Base-by-base conservation (phyloP, 352 stramenopile genomes). In the Elongisporangium senticosum region DNA sequence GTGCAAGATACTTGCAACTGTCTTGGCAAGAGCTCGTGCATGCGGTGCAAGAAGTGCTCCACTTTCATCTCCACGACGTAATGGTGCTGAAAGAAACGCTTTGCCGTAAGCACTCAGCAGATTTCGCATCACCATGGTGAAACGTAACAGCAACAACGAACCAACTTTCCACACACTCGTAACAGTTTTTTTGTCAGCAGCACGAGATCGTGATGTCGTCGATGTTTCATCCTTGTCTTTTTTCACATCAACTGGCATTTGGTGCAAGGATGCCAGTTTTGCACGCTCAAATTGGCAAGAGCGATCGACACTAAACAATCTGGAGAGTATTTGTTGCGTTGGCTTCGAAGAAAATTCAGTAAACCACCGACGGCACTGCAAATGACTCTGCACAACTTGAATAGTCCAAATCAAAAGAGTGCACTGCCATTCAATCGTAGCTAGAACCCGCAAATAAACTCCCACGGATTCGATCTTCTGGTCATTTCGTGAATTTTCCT, bases 341-440 rank as follows among this genome's bases (percentile, higher is more conserved):
- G 66, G 54, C 65, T 74, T 74, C 21, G 70, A 72, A 1, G 76
- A 69, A 43, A 94, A 87, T 22, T 95, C 86, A 0, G 71, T 65
- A 54, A 96, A 94, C 81, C 81, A 93, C 43, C 85, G 69, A 24
- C 83, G 79, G 64, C 69, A 89, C 51, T 93, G 83, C 23, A 87
- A 67, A 33, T 90, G 77, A 7, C 66, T 81, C 21, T 94, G 84
- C 7, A 77, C 77, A 14, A 78, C 82, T 60, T 90, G 74, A 33
- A 96, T 73, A 17, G 79, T 94, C 86, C 79, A 96, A 14, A 80
- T 70, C 13, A 96, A 62, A 47, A 91, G 60, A 8, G 77, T 79
- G n/a, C 75, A 68, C 19, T 93, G 76, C 86, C 86, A 96, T 67
- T 96, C 84, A 8, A 93, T 59, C 20, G 78, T 79, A 22, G 82